Evolutionary conservation across 768 basidiomycete genomes (phyloP).

Genomic region (Crepidotus variabilis): DNA sequence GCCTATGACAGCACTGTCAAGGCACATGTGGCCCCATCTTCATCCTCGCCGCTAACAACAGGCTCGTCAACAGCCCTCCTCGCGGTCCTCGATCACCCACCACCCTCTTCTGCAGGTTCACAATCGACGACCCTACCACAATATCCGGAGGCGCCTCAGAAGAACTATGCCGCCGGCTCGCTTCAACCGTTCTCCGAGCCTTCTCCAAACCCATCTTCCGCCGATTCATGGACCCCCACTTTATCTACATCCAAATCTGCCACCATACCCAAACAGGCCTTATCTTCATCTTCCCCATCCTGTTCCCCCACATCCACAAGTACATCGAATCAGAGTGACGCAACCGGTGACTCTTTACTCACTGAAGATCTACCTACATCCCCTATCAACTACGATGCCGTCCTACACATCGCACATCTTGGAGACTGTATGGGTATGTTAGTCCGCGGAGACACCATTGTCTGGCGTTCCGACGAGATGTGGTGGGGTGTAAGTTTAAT

Average conservation of each 20-base stretch:
- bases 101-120: constrained; percentile 7
- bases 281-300: constrained; percentile 1
- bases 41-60: constrained; percentile 34
- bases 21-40: constrained; percentile 46
- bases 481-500: constrained; percentile 70
- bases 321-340: not conserved
- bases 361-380: not conserved
- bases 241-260: constrained; percentile 7
- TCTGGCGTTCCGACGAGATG: constrained; percentile 91
- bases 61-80: constrained; percentile 70
- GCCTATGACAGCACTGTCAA: constrained; percentile 66
- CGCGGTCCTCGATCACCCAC: constrained; percentile 52
- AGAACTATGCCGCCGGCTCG: constrained; percentile 21
- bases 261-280: not conserved
- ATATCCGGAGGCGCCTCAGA: constrained; percentile 12
- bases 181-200: constrained; percentile 4
- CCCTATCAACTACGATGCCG: constrained; percentile 37
- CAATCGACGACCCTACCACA: constrained; percentile 9
- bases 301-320: not conserved
- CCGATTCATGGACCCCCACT: not conserved
- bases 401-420: constrained; percentile 78
- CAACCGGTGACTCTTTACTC: not conserved
- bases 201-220: not conserved
- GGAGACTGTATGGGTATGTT: constrained; percentile 90
- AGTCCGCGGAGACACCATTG: constrained; percentile 72